Evolutionary conservation across 2,329 filamentous ascomycete genomes (phyloP).

Genomic region (Aspergillus sp.): DNA sequence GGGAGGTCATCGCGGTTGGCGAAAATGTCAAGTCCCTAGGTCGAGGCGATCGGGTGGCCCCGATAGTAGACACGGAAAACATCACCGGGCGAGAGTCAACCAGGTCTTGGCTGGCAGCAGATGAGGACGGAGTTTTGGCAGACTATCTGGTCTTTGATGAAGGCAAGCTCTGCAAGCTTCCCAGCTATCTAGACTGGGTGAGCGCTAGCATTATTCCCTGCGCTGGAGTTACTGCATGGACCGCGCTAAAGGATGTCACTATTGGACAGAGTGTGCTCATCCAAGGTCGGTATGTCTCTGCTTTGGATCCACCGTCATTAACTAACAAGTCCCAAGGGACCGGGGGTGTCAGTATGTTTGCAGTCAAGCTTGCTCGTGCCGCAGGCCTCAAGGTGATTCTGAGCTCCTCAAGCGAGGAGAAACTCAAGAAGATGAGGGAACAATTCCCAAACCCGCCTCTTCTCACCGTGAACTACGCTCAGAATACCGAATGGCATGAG

Average conservation of each 20-base stretch:
- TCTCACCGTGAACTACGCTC: constrained; percentile 33
- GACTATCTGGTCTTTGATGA: constrained; percentile 45
- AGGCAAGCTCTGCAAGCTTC: constrained; percentile 35
- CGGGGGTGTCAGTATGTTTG: constrained; percentile 36
- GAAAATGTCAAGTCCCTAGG: constrained; percentile 31
- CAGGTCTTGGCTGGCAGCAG: constrained; percentile 45
- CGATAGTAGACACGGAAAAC: constrained; percentile 41
- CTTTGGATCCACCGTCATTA: too few species aligned
- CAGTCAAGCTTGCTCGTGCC: constrained; percentile 33
- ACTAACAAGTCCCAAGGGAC: constrained; percentile 26
- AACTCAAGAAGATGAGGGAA: constrained; percentile 28
- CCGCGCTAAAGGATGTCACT: constrained; percentile 39
- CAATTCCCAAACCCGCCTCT: constrained; percentile 23
- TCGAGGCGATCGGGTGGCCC: constrained; percentile 39
- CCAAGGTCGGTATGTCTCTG: constrained; percentile 33
- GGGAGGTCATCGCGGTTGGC: constrained; percentile 41
- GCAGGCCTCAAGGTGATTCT: constrained; percentile 37
- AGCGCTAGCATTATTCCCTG: constrained; percentile 42
- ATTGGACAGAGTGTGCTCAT: constrained; percentile 46
- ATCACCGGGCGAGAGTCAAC: constrained; percentile 38
- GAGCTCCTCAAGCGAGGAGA: constrained; percentile 37
- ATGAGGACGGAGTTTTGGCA: constrained; percentile 46
- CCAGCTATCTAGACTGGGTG: constrained; percentile 37
- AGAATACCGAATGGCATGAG: constrained; percentile 29
- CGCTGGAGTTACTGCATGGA: constrained; percentile 48